Evolutionary conservation across 106 monocot genomes (phyloP).

Genomic region (Dendrobium officinale): DNA sequence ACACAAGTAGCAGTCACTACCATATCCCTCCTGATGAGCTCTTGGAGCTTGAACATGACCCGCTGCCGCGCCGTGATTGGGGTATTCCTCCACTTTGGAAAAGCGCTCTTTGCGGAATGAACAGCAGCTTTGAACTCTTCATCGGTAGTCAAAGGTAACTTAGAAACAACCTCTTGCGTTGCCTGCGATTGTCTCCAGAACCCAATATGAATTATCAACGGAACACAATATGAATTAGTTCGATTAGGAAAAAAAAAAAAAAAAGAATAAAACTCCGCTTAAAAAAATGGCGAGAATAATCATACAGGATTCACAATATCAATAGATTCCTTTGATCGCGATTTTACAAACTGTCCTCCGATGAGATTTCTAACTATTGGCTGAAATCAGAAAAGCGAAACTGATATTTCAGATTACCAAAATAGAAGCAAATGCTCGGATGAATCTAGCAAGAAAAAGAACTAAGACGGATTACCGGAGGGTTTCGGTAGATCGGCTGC

Average conservation of each 20-base stretch:
- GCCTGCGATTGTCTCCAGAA: constrained; percentile 30
- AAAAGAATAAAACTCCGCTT: no score
- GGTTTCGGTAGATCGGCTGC: constrained; percentile 14
- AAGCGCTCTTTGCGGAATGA: constrained; percentile 62
- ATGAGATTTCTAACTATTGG: constrained; percentile 70
- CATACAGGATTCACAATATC: constrained; percentile 93
- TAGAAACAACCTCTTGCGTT: constrained; percentile 90
- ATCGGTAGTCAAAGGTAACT: constrained; percentile 62
- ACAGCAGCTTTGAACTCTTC: constrained; percentile 89
- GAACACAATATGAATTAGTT: constrained; percentile 1
- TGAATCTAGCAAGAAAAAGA: background rate
- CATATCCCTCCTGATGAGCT: constrained; percentile 87
- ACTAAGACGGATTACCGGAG: constrained; percentile 19
- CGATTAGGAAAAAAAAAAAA: background rate
- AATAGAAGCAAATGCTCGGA: background rate
- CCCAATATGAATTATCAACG: constrained; percentile 3
- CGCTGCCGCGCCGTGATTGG: constrained; percentile 80
- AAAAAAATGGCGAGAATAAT: background rate
- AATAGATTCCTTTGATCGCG: constrained; percentile 44
- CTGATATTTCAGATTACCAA: background rate
- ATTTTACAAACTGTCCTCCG: constrained; percentile 84
- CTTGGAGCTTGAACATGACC: constrained; percentile 90
- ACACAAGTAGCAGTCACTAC: constrained; percentile 32
- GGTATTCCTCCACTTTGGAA: constrained; percentile 81
- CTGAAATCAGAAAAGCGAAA: constrained; percentile 20